phyloP scores from a whole-genome alignment of 2,329 filamentous ascomycete species.

The Reticulascus tulasneorum region DNA sequence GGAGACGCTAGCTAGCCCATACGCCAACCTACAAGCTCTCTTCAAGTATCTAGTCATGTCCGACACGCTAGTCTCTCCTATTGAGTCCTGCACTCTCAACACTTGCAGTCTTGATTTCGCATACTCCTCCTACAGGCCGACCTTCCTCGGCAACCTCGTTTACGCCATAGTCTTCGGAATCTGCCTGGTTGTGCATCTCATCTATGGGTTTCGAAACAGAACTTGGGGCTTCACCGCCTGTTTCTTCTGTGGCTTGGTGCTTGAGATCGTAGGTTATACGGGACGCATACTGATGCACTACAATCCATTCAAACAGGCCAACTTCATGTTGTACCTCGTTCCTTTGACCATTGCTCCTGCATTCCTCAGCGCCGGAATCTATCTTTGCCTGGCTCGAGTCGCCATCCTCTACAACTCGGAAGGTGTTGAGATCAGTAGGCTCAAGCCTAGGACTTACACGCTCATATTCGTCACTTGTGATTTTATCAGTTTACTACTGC shows the following conservation, averaged over 20 bases:
- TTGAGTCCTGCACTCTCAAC: too few species aligned
- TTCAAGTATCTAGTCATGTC: too few species aligned
- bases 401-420: constrained; percentile 5
- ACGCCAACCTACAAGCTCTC: too few species aligned
- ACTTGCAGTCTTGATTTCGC: too few species aligned
- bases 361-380: constrained; percentile 13
- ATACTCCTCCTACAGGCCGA: too few species aligned
- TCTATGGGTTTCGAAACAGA: background rate
- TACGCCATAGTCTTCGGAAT: background rate
- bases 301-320: constrained; percentile 5
- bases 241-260: constrained; percentile 7
- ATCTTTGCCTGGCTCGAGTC: constrained; percentile 13
- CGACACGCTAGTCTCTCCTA: too few species aligned
- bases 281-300: constrained; percentile 11
- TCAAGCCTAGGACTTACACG: constrained; percentile 34
- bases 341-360: constrained; percentile 12
- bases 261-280: constrained; percentile 13
- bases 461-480: constrained; percentile 57
- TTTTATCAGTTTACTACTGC: constrained; percentile 51
- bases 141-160: background rate
- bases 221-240: constrained; percentile 3
- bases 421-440: constrained; percentile 1
- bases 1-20: too few species aligned
- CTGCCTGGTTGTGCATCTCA: background rate
- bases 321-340: constrained; percentile 7